phyloP scores from a whole-genome alignment of 495 filamentous ascomycete genomes.

The Rostrohypoxylon terebratum region DNA sequence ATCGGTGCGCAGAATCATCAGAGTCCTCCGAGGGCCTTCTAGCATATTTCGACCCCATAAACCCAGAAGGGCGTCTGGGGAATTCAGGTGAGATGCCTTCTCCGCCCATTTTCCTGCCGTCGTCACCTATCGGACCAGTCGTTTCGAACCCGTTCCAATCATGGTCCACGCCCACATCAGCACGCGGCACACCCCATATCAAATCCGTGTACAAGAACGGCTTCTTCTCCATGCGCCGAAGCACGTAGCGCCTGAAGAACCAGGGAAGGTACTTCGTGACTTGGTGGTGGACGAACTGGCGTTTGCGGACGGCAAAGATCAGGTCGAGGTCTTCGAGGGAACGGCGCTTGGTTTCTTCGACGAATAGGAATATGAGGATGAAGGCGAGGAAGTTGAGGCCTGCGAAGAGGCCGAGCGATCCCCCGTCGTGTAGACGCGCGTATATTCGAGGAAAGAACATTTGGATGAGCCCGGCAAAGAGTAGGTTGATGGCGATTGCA shows the following conservation, averaged over 20 bases:
- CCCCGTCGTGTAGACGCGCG: constrained; percentile 27
- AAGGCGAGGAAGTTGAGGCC: constrained; percentile 49
- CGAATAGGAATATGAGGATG: constrained; percentile 49
- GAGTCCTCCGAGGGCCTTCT: constrained; percentile 27
- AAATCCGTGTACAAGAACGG: constrained; percentile 42
- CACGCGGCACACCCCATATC: constrained; percentile 36
- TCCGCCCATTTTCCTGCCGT: neutral
- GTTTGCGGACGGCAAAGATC: constrained; percentile 49
- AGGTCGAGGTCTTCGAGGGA: constrained; percentile 50
- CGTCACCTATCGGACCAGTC: neutral
- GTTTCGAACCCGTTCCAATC: constrained; percentile 18
- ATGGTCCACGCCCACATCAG: neutral
- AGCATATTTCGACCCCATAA: neutral
- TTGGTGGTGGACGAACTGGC: constrained; percentile 48
- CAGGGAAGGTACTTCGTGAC: constrained; percentile 46
- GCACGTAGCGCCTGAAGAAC: constrained; percentile 44
- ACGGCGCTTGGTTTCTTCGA: constrained; percentile 49
- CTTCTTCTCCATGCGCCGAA: constrained; percentile 16
- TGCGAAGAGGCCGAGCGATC: constrained; percentile 46
- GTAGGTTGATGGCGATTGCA: constrained; percentile 51
- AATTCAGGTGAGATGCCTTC: constrained; percentile 10
- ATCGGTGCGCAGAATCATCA: constrained; percentile 36
- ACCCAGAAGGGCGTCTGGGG: constrained; percentile 9
- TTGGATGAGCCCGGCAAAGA: constrained; percentile 53
- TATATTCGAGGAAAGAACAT: constrained; percentile 52